A percentile compares a stretch with the other conserved stretches of the same genome.
Evolutionary conservation across 2,329 filamentous ascomycete species (phyloP).

Genomic region (Cladosporium phlei): DNA sequence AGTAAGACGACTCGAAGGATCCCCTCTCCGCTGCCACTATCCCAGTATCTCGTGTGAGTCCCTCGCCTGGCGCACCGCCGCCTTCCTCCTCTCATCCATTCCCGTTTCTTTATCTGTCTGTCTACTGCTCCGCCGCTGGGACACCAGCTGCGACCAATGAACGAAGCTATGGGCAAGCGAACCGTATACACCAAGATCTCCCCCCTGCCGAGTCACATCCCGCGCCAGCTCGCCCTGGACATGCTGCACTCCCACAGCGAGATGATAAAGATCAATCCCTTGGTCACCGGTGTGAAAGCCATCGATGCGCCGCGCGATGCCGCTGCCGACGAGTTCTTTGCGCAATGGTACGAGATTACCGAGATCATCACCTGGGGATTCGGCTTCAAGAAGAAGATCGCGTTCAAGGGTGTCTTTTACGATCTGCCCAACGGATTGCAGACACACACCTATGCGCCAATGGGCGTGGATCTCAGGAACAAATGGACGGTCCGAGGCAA

Average conservation of each 20-base stretch:
- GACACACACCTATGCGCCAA: conserved; percentile 65
- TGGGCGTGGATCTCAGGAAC: conserved; percentile 62
- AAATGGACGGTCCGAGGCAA: conserved; percentile 66
- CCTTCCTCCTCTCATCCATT: not conserved
- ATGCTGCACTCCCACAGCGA: conserved; percentile 60
- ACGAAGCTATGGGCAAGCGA: conserved; percentile 47
- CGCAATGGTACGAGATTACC: conserved; percentile 69
- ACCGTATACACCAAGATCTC: conserved; percentile 64
- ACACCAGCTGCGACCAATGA: conserved; percentile 2
- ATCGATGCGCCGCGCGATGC: conserved; percentile 65
- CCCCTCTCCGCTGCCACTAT: no score
- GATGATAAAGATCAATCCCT: conserved; percentile 65
- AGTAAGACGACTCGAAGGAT: no score
- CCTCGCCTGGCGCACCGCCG: not conserved
- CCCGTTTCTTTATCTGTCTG: not conserved
- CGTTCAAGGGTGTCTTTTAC: conserved; percentile 68
- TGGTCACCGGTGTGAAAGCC: conserved; percentile 59
- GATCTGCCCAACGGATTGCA: conserved; percentile 68
- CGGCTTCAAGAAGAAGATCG: conserved; percentile 61
- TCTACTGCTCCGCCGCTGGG: not conserved
- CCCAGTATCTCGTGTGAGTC: no score
- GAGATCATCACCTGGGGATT: conserved; percentile 65
- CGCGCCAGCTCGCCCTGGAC: conserved; percentile 66
- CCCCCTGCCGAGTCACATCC: conserved; percentile 64
- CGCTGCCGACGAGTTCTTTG: conserved; percentile 65